Conservation (phyloP, 169 alveolate species). For the Eimeria falciformis region DNA sequence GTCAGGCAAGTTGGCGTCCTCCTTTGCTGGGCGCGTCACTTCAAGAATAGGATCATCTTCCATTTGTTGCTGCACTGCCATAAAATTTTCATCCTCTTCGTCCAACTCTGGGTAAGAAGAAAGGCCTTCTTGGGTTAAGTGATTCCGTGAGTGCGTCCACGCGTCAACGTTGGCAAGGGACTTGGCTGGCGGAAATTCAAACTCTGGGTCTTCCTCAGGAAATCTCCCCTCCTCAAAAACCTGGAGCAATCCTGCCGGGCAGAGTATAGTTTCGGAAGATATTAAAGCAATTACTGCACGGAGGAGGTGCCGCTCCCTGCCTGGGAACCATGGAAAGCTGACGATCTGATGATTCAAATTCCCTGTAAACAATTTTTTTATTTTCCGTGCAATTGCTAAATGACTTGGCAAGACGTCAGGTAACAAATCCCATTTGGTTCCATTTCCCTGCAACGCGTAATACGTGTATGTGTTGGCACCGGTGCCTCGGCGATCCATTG, state of each 20-base stretch:
- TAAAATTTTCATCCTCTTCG: constrained; percentile 55
- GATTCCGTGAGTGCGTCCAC: constrained; percentile 67
- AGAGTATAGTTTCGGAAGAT: constrained; percentile 30
- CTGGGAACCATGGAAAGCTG: constrained; percentile 70
- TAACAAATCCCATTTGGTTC: constrained; percentile 27
- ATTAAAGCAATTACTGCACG: constrained; percentile 53
- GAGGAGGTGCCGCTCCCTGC: constrained; percentile 64
- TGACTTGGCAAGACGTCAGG: constrained; percentile 68
- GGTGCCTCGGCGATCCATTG: constrained; percentile 85
- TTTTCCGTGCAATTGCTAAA: constrained; percentile 46
- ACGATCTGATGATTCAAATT: constrained; percentile 37
- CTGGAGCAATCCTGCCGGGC: constrained; percentile 67
- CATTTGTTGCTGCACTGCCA: constrained; percentile 33
- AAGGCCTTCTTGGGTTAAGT: constrained; percentile 26
- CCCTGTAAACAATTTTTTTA: constrained; percentile 67
- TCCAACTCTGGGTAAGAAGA: constrained; percentile 69
- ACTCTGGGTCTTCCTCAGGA: constrained; percentile 71
- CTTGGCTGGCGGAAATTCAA: constrained; percentile 26
- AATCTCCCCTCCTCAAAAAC: not conserved
- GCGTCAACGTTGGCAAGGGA: not conserved
- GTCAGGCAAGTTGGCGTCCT: constrained; percentile 27
- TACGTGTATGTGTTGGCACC: constrained; percentile 87
- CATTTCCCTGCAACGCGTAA: constrained; percentile 82
- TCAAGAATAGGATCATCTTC: constrained; percentile 67
- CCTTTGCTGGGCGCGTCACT: constrained; percentile 12